Evolutionary conservation across 805 yeast species (phyloP).

Genomic region (Dipodascus geniculatus): DNA sequence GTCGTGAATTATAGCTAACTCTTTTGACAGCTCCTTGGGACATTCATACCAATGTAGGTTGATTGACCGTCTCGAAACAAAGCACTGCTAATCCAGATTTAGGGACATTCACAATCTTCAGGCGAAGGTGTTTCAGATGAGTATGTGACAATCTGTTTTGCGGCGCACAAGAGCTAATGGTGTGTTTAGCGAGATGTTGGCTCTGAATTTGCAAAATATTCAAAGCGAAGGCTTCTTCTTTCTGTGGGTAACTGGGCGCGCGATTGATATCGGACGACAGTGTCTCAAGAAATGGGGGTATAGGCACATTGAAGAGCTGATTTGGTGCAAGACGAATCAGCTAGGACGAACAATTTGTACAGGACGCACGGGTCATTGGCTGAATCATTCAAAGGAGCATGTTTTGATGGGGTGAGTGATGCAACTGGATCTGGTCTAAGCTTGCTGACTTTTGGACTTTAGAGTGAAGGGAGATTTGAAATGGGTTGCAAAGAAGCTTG

Average conservation of each 20-base stretch:
- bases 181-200: constrained; percentile 48
- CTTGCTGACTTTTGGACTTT: no score
- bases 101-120: constrained; percentile 14
- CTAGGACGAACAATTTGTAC: constrained; percentile 81
- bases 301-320: constrained; percentile 58
- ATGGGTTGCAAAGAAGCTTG: constrained; percentile 59
- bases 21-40: constrained; percentile 70
- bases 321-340: constrained; percentile 90
- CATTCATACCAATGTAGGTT: constrained; percentile 60
- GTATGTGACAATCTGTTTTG: constrained; percentile 1
- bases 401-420: constrained; percentile 50
- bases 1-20: background rate
- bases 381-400: constrained; percentile 91
- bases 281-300: constrained; percentile 80
- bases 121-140: constrained; percentile 15
- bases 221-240: constrained; percentile 78
- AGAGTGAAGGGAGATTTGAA: constrained; percentile 58
- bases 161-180: background rate
- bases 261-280: constrained; percentile 76
- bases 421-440: no score
- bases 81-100: background rate
- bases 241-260: constrained; percentile 93
- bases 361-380: constrained; percentile 95
- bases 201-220: constrained; percentile 51
- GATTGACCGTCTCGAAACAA: background rate